Base-by-base conservation (phyloP, 2,329 filamentous ascomycete genomes). In the Penicillium sp. region DNA sequence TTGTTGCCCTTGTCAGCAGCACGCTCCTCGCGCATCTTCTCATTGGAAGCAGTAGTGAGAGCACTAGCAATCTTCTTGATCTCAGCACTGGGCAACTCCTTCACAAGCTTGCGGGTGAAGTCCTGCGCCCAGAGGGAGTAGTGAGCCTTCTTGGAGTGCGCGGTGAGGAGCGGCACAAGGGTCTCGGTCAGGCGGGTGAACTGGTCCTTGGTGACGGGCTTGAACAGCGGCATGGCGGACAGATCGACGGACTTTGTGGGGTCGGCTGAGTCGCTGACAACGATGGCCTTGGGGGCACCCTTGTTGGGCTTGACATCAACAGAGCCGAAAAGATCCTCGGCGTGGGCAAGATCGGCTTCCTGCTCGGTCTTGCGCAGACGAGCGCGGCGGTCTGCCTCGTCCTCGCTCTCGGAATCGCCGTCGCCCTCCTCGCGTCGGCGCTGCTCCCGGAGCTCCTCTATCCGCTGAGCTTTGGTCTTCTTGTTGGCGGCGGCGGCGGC, bases 21-120 rank as follows among this genome's bases (percentile, higher is more conserved):
- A 84, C 97, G 97, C 84, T 99, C 94, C 76, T 97, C 92, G 81
- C 92, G 95, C 88, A 97, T 88, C 84, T 96, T 97, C 84, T 97
- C 94, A 74, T 99, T 99, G 73, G 91, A 85, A 55, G 96, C 83
- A 5, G 92, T 88, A n/a, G 92, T 96, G 70, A 99, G 78, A 5
- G 85, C 84, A 75, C 90, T 95, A 13, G 91, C 86, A 64, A 96
- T 85, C 83, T 97, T 97, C 85, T 97, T 97, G 78, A 97, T 92
- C 79, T 97, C 92, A 56, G 94, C 88, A 72, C 91, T 96, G 15
- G 89, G 87, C 65, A 99, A 78, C 29, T 96, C 92, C 78, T 92
- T 92, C 68, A 87, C 85, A 44, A 97, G 84, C 70, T 91, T 87
- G 81, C 96, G 96, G 63, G 84, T 78, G 70, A 99, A 94, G 70